Evolutionary conservation across 495 filamentous ascomycete species (phyloP).

Genomic region (Xylaria venustula): DNA sequence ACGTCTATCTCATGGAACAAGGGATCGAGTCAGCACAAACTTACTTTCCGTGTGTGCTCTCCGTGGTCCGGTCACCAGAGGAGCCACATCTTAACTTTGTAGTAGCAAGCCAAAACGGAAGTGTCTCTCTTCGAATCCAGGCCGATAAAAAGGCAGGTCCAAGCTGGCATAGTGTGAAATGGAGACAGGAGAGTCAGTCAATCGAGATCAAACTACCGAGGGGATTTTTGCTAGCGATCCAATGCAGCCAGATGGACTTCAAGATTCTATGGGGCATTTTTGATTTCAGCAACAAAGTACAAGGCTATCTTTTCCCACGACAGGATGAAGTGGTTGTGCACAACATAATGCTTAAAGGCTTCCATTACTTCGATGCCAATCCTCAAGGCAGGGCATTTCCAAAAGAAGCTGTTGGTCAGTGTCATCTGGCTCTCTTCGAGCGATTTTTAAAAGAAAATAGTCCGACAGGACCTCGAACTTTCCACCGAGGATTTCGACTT

Average conservation of each 20-base stretch:
- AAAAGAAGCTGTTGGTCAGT: conserved; percentile 64
- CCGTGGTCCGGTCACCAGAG: conserved; percentile 65
- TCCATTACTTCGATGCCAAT: conserved; percentile 73
- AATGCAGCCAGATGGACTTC: conserved; percentile 71
- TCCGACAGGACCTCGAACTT: conserved; percentile 62
- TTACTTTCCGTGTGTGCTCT: conserved; percentile 68
- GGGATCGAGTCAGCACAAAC: conserved; percentile 61
- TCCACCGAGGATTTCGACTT: conserved; percentile 75
- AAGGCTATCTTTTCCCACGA: conserved; percentile 62
- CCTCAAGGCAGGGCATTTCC: conserved; percentile 67
- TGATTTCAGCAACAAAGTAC: conserved; percentile 73
- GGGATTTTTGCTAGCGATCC: conserved; percentile 64
- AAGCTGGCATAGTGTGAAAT: conserved; percentile 76
- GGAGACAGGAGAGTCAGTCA: conserved; percentile 61
- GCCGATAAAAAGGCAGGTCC: conserved; percentile 63
- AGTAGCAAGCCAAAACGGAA: conserved; percentile 72
- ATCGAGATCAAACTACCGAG: conserved; percentile 66
- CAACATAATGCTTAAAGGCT: conserved; percentile 61
- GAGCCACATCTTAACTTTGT: conserved; percentile 66
- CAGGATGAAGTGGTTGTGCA: conserved; percentile 65
- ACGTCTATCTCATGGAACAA: conserved; percentile 67
- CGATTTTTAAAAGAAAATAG: conserved; percentile 58
- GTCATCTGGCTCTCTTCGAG: conserved; percentile 72
- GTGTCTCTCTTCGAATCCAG: conserved; percentile 72
- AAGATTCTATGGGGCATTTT: conserved; percentile 75